Percentiles rank a stretch among this genome's conserved stretches.
These are phyloP conservation scores for Allium sativum DNA, from an alignment of 106 monocot genomes.

Conservation along the genomic window DNA sequence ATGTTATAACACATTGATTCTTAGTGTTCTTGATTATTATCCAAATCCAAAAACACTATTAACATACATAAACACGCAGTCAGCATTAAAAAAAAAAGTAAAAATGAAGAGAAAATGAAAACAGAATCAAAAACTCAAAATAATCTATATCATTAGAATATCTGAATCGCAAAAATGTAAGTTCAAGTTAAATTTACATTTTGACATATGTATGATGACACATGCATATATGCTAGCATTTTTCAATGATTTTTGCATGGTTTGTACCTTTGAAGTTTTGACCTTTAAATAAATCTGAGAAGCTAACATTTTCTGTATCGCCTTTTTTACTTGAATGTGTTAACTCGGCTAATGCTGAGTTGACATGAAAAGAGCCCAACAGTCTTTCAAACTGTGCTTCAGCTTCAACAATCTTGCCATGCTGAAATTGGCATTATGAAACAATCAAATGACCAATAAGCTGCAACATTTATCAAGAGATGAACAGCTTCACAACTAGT, in stretches of 20 bases:
- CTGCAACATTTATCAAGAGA: too few species aligned
- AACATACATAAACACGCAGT: not conserved
- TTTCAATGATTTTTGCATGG: not conserved
- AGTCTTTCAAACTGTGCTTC: conserved; percentile 71
- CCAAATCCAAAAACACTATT: not conserved
- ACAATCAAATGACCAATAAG: not conserved
- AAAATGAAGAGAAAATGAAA: too few species aligned
- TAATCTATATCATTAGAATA: too few species aligned
- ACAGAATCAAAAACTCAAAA: too few species aligned
- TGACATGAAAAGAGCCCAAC: conserved; percentile 54
- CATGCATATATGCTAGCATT: too few species aligned
- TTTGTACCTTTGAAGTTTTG: conserved; percentile 58
- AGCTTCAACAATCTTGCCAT: conserved; percentile 69
- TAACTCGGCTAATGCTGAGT: conserved; percentile 61
- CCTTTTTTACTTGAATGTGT: conserved; percentile 53
- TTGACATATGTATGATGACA: too few species aligned
- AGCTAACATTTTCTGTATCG: conserved; percentile 47
- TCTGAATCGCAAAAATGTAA: too few species aligned
- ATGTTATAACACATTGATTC: not conserved
- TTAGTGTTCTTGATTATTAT: too few species aligned
- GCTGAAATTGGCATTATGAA: conserved; percentile 25
- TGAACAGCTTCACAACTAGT: too few species aligned
- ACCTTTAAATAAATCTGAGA: conserved; percentile 59
- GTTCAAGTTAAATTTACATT: too few species aligned
- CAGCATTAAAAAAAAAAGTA: too few species aligned